These are phyloP conservation scores for Luffa acutangula DNA, from an alignment of 306 rosid genomes.

Conservation along the genomic window DNA sequence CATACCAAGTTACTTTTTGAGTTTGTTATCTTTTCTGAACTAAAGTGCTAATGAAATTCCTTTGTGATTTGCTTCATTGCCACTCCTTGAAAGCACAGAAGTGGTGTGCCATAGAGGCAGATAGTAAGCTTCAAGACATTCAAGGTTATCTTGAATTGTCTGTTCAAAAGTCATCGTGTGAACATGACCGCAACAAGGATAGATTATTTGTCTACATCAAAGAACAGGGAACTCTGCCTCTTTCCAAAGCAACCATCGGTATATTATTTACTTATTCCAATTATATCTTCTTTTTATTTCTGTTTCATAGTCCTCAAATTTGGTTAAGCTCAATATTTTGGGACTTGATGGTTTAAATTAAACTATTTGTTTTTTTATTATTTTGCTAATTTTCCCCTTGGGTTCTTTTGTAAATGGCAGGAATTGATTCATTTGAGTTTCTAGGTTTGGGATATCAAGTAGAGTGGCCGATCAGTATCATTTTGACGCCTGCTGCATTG, in stretches of 20 bases:
- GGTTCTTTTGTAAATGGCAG: slow-evolving; percentile 37
- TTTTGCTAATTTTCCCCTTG: background rate
- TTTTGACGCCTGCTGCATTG: slow-evolving; percentile 70
- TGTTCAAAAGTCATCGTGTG: slow-evolving; percentile 91
- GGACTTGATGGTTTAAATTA: background rate
- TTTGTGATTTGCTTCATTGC: slow-evolving; percentile 7
- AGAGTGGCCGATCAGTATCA: slow-evolving; percentile 83
- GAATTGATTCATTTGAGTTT: slow-evolving; percentile 83
- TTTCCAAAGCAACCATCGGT: slow-evolving; percentile 62
- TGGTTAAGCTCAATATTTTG: slow-evolving; percentile 1
- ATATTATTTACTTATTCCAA: slow-evolving; percentile 7
- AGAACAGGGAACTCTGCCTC: slow-evolving; percentile 52
- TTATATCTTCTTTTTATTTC: background rate
- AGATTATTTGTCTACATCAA: slow-evolving; percentile 81
- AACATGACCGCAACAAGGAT: slow-evolving; percentile 56
- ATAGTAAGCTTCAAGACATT: slow-evolving; percentile 70
- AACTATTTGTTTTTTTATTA: background rate
- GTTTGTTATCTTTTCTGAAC: slow-evolving; percentile 14
- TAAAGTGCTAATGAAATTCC: background rate
- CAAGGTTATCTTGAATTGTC: slow-evolving; percentile 82
- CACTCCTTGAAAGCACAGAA: slow-evolving; percentile 46
- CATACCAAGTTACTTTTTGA: background rate
- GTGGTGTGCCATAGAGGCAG: slow-evolving; percentile 70
- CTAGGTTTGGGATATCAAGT: slow-evolving; percentile 86
- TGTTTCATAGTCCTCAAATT: background rate